Evolutionary conservation across 2,329 filamentous ascomycete species (phyloP).

Genomic region (Hansfordia pulvinata): DNA sequence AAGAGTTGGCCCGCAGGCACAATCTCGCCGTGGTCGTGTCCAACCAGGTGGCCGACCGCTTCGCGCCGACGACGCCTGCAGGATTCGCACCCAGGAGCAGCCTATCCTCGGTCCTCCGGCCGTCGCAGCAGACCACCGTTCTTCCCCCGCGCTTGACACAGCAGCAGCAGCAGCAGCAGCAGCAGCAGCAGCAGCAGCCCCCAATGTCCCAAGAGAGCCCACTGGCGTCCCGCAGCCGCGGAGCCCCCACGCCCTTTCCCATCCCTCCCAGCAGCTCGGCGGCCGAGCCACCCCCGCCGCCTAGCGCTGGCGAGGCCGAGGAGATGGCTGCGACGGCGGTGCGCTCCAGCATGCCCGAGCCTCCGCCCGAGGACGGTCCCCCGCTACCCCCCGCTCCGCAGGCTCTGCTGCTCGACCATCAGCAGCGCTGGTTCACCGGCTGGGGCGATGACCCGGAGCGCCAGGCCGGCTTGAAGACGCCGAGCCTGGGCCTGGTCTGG

Average conservation of each 20-base stretch:
- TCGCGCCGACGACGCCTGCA: conserved; percentile 21
- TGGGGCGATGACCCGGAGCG: conserved; percentile 63
- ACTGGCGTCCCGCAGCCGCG: conserved; percentile 30
- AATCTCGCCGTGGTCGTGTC: conserved; percentile 78
- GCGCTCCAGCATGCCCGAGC: conserved; percentile 20
- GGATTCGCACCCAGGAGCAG: conserved; percentile 5
- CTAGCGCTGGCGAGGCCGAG: background rate
- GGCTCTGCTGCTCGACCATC: conserved; percentile 67
- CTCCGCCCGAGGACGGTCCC: conserved; percentile 16
- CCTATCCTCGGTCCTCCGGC: conserved; percentile 3
- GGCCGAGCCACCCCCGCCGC: conserved; percentile 9
- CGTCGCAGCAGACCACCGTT: no score
- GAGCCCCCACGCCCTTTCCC: conserved; percentile 14
- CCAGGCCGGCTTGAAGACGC: conserved; percentile 55
- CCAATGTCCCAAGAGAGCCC: conserved; percentile 31
- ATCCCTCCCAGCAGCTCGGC: conserved; percentile 25
- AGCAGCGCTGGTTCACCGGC: conserved; percentile 89
- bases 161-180: conserved; percentile 3
- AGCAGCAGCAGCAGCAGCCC: no score
- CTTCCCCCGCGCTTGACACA: conserved; percentile 8
- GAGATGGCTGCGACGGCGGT: conserved; percentile 4
- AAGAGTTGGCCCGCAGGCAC: conserved; percentile 60
- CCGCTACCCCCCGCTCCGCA: conserved; percentile 24
- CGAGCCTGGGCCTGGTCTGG: conserved; percentile 80
- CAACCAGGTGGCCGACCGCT: conserved; percentile 91